Base-by-base conservation (phyloP, 1,139 yeast genomes). In the Blastobotrys malaysiensis region DNA sequence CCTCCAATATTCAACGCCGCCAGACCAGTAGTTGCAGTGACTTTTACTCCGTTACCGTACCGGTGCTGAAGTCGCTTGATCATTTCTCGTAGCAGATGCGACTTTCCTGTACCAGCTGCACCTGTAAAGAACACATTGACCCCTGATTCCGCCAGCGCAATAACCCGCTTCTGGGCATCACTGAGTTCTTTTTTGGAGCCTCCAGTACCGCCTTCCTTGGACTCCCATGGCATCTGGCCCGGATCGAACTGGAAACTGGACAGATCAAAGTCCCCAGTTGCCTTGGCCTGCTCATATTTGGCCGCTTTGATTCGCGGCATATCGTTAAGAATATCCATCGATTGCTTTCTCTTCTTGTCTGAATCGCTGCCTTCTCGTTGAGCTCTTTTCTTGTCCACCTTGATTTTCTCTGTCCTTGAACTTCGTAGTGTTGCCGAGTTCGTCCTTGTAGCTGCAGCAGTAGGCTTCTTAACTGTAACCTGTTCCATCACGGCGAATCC, bases 51-150 rank as follows among this genome's bases (percentile, higher is more conserved):
- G 7, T 31, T 31, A 1, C 39, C 39, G 16, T 31, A 31, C 39
- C 39, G 14, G 39, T 31, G 39, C 39, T 31, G 39, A 7, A 31
- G 39, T 3, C 39, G 39, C 16, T 31, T 31, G 19, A 89, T 87
- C 39, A 90, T 72, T 45, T 80, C 79, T 50, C 79, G 74, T 51
- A 90, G 72, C 9, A 90, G 79, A 18, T 84, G 84, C 2, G 97
- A 89, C 68, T 91, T 91, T 63, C 98, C 98, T 0, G 97, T 90
- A 63, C 98, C 98, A 0, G 98, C 98, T 39, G 97, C 88, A 51
- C 98, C 98, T 0, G 97, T 90, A 66, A 85, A 90, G 67, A 91
- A 91, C 49, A 63, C n/a, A 44, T 53, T 62, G 19, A 55, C 43
- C 1, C 65, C 65, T 11, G 27, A 21, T 45, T 52, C 20, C 13